Percentiles rank a stretch among this genome's conserved stretches.
Conservation (phyloP, 2,329 filamentous ascomycete genomes). For the Fusarium sp. region DNA sequence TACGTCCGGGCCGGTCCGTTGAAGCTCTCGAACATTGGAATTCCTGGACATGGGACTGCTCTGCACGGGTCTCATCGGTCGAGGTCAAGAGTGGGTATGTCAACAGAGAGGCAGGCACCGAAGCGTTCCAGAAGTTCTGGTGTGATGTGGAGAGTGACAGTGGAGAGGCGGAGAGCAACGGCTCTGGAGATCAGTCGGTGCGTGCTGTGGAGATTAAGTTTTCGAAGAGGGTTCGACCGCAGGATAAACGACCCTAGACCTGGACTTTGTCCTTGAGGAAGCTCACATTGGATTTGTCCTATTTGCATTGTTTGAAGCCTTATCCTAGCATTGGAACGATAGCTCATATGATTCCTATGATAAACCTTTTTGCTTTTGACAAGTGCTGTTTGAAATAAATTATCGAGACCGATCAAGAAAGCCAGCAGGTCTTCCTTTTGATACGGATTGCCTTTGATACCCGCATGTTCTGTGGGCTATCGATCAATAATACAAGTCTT, state of each 20-base stretch:
- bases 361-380: background rate
- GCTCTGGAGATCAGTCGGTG: constrained; percentile 25
- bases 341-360: constrained; percentile 3
- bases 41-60: background rate
- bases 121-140: constrained; percentile 34
- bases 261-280: background rate
- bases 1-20: constrained; percentile 15
- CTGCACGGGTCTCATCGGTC: constrained; percentile 36
- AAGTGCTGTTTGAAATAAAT: background rate
- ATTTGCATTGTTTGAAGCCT: constrained; percentile 6
- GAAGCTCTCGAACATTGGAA: background rate
- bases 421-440: no score
- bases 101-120: constrained; percentile 3
- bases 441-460: background rate
- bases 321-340: constrained; percentile 8
- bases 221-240: constrained; percentile 4
- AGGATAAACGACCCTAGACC: constrained; percentile 11
- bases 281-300: constrained; percentile 3
- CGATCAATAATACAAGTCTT: background rate
- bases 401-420: background rate
- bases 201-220: constrained; percentile 20
- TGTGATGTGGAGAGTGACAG: constrained; percentile 10
- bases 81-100: constrained; percentile 31
- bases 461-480: background rate
- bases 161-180: constrained; percentile 38